Conservation (phyloP, 2,329 filamentous ascomycete species). For the Penicillium psychrosexuale region DNA sequence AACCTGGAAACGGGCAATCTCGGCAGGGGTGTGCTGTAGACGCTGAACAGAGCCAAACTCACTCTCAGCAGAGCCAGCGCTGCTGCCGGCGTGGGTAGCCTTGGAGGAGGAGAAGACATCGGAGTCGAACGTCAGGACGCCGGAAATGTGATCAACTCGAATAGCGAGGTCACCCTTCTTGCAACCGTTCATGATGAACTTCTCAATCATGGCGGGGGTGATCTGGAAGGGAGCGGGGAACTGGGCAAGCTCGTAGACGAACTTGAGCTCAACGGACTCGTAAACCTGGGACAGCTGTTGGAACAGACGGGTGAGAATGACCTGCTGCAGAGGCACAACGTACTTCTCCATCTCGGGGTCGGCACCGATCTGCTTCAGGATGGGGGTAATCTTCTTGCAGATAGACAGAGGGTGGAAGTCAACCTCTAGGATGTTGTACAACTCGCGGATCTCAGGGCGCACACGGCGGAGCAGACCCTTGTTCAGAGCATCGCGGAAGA, state of each 20-base stretch:
- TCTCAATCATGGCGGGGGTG: conserved; percentile 85
- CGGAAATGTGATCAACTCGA: conserved; percentile 91
- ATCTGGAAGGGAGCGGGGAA: conserved; percentile 98
- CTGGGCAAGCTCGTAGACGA: conserved; percentile 87
- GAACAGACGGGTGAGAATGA: conserved; percentile 96
- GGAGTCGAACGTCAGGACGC: conserved; percentile 93
- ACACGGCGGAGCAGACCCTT: conserved; percentile 92
- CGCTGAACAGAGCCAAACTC: conserved; percentile 85
- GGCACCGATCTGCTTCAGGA: conserved; percentile 85
- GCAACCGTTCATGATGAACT: conserved; percentile 99
- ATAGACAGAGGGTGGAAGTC: conserved; percentile 99
- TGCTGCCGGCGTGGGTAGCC: conserved; percentile 79
- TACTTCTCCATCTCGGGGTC: conserved; percentile 98
- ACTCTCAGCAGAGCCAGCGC: conserved; percentile 79
- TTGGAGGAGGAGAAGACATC: conserved; percentile 98
- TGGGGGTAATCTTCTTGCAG: conserved; percentile 98
- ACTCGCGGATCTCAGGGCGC: conserved; percentile 88
- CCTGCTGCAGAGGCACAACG: conserved; percentile 90
- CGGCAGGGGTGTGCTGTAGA: conserved; percentile 93
- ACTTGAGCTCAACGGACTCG: conserved; percentile 91
- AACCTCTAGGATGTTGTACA: conserved; percentile 98
- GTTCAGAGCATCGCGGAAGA: conserved; percentile 94
- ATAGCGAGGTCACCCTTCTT: conserved; percentile 99
- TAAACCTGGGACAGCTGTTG: conserved; percentile 99
- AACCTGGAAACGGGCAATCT: conserved; percentile 94